phyloP scores from a whole-genome alignment of 148 eudicot genomes.

The Limonium bicolor region DNA sequence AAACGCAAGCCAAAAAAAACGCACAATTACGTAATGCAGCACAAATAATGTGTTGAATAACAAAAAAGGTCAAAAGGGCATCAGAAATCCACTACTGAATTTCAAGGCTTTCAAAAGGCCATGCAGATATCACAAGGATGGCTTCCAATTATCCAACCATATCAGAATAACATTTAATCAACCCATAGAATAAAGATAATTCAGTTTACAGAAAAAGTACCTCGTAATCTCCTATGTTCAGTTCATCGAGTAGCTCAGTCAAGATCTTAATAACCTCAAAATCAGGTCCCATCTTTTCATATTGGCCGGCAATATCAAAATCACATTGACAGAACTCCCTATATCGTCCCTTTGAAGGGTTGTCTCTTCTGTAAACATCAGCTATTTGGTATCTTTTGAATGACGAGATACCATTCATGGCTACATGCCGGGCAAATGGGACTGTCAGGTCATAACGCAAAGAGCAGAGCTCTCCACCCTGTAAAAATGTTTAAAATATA shows the following conservation, averaged over 20 bases:
- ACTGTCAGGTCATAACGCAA: slow-evolving; percentile 90
- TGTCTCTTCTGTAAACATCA: slow-evolving; percentile 91
- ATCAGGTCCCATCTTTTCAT: slow-evolving; percentile 77
- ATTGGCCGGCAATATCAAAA: slow-evolving; percentile 89
- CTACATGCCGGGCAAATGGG: slow-evolving; percentile 84
- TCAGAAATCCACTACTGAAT: too few relatives aligned
- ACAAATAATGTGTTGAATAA: too few relatives aligned
- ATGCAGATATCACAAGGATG: too few relatives aligned
- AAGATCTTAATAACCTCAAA: slow-evolving; percentile 81
- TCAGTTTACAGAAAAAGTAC: too few relatives aligned
- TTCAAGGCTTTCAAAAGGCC: too few relatives aligned
- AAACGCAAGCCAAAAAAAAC: too few relatives aligned
- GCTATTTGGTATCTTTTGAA: slow-evolving; percentile 92
- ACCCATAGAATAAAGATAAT: too few relatives aligned
- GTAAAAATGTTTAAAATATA: slow-evolving; percentile 26
- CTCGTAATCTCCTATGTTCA: slow-evolving; percentile 88
- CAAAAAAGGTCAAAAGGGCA: too few relatives aligned
- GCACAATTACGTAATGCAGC: too few relatives aligned
- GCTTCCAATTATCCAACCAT: too few relatives aligned
- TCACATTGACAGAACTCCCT: slow-evolving; percentile 99
- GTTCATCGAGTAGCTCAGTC: slow-evolving; percentile 85
- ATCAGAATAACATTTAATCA: too few relatives aligned
- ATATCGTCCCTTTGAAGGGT: slow-evolving; percentile 89
- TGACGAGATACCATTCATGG: slow-evolving; percentile 79
- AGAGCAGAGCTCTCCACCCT: slow-evolving; percentile 97